Evolutionary conservation across 192 early-diverging fungal genomes (phyloP), one percentile per base, ranked within the genome.

Genomic region (Radiomyces spectabilis): DNA sequence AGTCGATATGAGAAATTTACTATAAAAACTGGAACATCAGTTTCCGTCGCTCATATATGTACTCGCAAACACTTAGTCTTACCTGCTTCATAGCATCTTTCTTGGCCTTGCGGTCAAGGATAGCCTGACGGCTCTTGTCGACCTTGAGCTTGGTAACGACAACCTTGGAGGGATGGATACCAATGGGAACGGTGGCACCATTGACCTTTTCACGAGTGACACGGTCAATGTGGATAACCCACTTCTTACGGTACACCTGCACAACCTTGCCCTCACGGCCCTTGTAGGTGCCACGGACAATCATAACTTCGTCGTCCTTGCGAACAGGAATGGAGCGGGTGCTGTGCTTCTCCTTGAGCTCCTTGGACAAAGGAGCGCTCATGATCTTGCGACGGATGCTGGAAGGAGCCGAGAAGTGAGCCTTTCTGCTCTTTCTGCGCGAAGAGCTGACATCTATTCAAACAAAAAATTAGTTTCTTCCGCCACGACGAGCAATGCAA

Each of bases 161-260:
- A 51, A 99, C 97, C 80, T 99, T 99, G 76, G 94, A 97, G 60
- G 97, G 95, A 84, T 97, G 91, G 73, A 99, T 82, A 60, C 88
- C 89, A 71, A 97, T 80, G 51, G 82, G 84, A 39, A 93, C 90
- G 59, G 87, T 81, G 59, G 83, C 84, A 69, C 92, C 93, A 82
- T 97, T 99, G 73, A 83, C 84, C 89, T 99, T 99, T 76, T 99
- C 94, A 73, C 84, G 87, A 69, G 75, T 85, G 56, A 99, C 72
- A 62, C 94, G 92, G 74, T 99, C 94, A 50, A 99, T 85, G 84
- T 97, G 88, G 75, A 99, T 99, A 49, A 94, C 86, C 84, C 85
- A 99, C 87, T 95, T 97, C 79, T 93, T 91, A 74, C 97, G 92
- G 93, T 97, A 98, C 63, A 96, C 93, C 55, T 86, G 79, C 57